Evolutionary conservation across 169 alveolate genomes (phyloP), one percentile per base, ranked within the genome.

Genomic region (Toxoplasma gondii): DNA sequence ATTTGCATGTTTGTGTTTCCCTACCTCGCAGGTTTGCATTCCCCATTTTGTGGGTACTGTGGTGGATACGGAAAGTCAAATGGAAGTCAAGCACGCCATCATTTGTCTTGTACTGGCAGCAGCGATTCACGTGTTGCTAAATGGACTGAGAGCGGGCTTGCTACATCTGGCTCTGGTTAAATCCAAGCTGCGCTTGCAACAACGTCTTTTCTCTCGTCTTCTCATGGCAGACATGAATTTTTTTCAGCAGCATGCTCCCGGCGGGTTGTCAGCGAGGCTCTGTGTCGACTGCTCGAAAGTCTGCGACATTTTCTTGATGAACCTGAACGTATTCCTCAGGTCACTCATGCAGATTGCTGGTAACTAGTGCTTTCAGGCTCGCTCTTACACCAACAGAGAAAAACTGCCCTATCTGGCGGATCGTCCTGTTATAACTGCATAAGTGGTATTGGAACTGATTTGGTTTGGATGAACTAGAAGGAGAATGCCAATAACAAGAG

Each of bases 201-300:
- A 64, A 27, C 74, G 74, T 64, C 74, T 64, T 64, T 64, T 64
- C 74, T 64, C 74, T 7, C 74, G 74, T 64, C 74, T 64, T 64
- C 74, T 64, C 74, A 22, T 64, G 74, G 74, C 74, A 31, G 74
- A 64, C n/a, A 12, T 64, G 34, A 64, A 64, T 31, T 64, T 64
- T 31, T 64, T 64, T 16, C 74, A 64, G 74, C 74, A 64, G 74
- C 74, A 64, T 64, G 24, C 31, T 64, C 24, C 74, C 34, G 74
- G 74, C 34, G n/a, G 34, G 34, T 19, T 64, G 74, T 64, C 74
- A 64, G 74, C 74, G 74, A 64, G 74, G 74, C 74, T 64, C 22
- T 64, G 74, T 64, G 74, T 64, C 74, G 74, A 64, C n/a, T 64
- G 74, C 29, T 64, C 74, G 74, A 64, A 64, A 64, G 74, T 64